phyloP scores from a whole-genome alignment of 305 asterid species.

The Fraxinus greggii region DNA sequence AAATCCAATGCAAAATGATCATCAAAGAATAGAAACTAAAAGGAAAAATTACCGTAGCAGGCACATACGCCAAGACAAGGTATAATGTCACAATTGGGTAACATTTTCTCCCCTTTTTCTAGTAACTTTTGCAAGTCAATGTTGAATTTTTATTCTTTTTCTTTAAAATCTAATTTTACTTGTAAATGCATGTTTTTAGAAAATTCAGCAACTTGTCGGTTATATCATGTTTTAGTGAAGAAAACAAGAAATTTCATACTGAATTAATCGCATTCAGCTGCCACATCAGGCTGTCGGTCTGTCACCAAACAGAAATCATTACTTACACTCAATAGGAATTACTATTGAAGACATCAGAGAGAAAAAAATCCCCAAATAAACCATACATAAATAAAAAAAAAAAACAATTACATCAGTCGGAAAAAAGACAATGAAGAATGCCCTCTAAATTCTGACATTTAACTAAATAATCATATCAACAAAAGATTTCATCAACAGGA shows the following conservation, averaged over 20 bases:
- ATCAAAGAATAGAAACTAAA: not conserved
- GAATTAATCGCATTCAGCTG: not conserved
- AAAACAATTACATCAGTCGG: not conserved
- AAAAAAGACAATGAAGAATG: not conserved
- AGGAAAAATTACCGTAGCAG: not conserved
- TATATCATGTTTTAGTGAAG: not conserved
- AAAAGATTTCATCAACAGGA: not conserved
- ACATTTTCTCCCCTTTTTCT: not conserved
- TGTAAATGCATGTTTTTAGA: not conserved
- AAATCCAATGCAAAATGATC: not conserved
- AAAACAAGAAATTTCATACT: not conserved
- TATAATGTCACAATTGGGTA: not conserved
- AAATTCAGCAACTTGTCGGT: not conserved
- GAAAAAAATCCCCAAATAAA: not conserved
- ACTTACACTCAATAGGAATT: not conserved
- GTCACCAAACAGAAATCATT: not conserved
- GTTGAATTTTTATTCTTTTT: not conserved
- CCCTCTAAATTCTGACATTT: not conserved
- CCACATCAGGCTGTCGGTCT: slow-evolving; percentile 1
- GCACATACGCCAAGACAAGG: not conserved
- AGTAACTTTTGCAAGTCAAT: not conserved
- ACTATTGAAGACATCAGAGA: not conserved
- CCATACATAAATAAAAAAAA: not conserved
- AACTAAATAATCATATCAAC: not conserved
- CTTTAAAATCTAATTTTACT: not conserved